Base-by-base conservation (phyloP, 495 filamentous ascomycete genomes). In the Penicillium mononematosum region DNA sequence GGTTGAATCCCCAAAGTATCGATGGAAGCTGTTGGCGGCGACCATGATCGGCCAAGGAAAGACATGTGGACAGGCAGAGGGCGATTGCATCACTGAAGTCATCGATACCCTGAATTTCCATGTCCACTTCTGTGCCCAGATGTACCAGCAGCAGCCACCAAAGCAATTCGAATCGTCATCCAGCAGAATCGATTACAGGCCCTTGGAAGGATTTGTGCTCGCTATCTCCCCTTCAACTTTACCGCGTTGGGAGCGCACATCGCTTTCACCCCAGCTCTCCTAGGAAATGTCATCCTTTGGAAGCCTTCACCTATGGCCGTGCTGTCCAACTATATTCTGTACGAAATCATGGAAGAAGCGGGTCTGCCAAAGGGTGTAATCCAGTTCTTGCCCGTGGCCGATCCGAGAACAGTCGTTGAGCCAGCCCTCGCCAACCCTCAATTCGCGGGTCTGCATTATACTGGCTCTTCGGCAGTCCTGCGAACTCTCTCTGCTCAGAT, bases 161-260 rank as follows among this genome's bases (percentile, higher is more conserved):
- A 44, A 44, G 9, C 41, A 44, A 20, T 44, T 44, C 16, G 41
- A 44, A 44, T 44, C 41, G 4, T 44, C 41, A n/a, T 44, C 41
- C 16, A 44, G 41, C 17, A 44, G 19, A 20, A 17, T 44, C 1
- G 41, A 44, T 20, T 44, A 44, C 17, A 12, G 41, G 9, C 12
- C 41, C 12, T 20, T 44, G 16, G 41, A 44, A 44, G 41, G 41
- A 9, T 44, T 44, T 61, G 86, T 91, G n/a, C 90, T 91, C 59
- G 88, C 88, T 22, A 80, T 91, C 65, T 84, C 83, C 88, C 88
- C n/a, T 92, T 92, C 77, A 92, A 92, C 16, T 44, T 44, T 20
- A 9, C 41, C 4, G 41, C 41, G 3, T 44, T 44, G 41, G 41
- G 41, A 1, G 41, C 41, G 6, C 41, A 44, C 41, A 44, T 44